Evolutionary conservation across 352 stramenopile genomes (phyloP), one percentile per base, ranked within the genome.

Genomic region (Pythium brachiatum): DNA sequence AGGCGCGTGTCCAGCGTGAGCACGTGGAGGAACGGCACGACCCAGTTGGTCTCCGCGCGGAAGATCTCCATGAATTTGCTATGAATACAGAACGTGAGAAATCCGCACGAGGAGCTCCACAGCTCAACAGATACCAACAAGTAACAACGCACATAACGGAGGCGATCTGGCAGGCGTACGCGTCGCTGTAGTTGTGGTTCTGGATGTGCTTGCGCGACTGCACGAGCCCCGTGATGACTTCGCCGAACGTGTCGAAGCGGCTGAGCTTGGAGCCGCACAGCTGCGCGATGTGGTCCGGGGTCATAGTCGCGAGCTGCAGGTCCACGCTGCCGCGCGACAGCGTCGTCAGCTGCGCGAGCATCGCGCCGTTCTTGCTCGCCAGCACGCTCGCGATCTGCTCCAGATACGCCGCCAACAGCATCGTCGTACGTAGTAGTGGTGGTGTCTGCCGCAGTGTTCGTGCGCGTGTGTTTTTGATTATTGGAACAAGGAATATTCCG

Each of bases 31-130:
- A 93, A 83, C 15, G 86, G 84, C 64, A 92, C 79, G 56, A 95
- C 77, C 86, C 86, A 95, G 69, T 92, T 94, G 48, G 81, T 92
- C 70, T 93, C 83, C 38, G 75, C 81, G 15, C 84, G 72, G 67
- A 94, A 92, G 36, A 95, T 70, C 69, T 92, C 84, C 79, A 95
- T 92, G 43, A 95, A 92, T 59, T 95, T 93, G 48, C 81, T 91
- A 39, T 41, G 6, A 51, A 50, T 36, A 13, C 5, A 29, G 2
- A 20, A 26, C 16, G 20, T 4, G 23, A 13, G 23, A 23, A 12
- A 50, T 12, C 26, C 20, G 29, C 43, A 18, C 5, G 43, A 16
- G 15, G 23, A 50, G n/a, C n/a, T 50, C 9, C 20, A 7, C 20
- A 26, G 16, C 39, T 15, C 16, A 47, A 2, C 6, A 25, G 43